phyloP scores from a whole-genome alignment of 495 filamentous ascomycete genomes.

The Annulohypoxylon stygium region DNA sequence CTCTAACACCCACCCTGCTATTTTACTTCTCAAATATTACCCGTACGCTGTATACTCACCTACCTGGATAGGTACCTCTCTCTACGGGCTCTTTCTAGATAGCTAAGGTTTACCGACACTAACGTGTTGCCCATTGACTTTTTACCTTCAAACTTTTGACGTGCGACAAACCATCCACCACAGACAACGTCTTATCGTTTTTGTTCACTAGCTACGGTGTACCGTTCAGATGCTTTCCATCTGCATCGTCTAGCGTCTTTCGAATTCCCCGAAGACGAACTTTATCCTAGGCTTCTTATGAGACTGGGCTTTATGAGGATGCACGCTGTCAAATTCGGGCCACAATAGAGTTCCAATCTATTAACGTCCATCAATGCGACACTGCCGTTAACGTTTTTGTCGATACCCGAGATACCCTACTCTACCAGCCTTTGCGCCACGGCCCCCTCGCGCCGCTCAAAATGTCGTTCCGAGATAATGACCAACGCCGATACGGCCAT shows the following conservation, averaged over 20 bases:
- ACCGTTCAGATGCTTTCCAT: conserved; percentile 28
- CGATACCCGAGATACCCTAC: conserved; percentile 37
- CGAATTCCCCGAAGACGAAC: conserved; percentile 42
- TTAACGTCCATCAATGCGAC: conserved; percentile 41
- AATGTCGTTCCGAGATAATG: conserved; percentile 69
- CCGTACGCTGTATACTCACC: conserved; percentile 7
- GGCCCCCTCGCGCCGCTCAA: conserved; percentile 27
- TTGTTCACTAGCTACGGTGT: conserved; percentile 4
- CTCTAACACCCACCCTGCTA: neutral
- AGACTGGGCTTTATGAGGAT: conserved; percentile 32
- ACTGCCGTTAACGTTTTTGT: conserved; percentile 17
- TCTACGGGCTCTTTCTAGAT: neutral
- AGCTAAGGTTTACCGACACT: conserved; percentile 35
- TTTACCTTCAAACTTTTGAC: conserved; percentile 17
- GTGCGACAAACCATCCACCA: conserved; percentile 9
- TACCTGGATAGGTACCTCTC: neutral
- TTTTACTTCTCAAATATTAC: conserved; percentile 5
- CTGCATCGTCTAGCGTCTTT: conserved; percentile 34
- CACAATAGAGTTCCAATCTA: conserved; percentile 38
- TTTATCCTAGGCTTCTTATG: conserved; percentile 29
- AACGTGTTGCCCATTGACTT: conserved; percentile 37
- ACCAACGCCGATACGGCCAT: conserved; percentile 69
- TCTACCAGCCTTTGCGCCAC: conserved; percentile 32
- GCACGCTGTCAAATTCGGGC: conserved; percentile 23
- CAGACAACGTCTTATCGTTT: neutral